These are phyloP conservation scores for Pistacia vera DNA, from an alignment of 345 rosid genomes.

Conservation along the genomic window DNA sequence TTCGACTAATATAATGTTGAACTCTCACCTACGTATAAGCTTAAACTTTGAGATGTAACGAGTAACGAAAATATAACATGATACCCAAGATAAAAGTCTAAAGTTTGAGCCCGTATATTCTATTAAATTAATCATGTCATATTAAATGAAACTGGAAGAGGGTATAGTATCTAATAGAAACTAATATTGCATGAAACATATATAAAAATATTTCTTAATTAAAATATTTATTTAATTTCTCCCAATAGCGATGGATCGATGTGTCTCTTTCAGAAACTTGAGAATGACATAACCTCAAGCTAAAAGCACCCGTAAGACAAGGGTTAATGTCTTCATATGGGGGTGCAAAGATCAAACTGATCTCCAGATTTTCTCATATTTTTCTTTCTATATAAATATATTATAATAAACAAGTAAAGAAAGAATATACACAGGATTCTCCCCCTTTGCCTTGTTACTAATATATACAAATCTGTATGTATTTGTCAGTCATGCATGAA, in stretches of 20 bases:
- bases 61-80: too few relatives aligned
- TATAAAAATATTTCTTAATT: too few relatives aligned
- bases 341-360: slow-evolving; percentile 40
- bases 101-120: too few relatives aligned
- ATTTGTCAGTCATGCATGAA: slow-evolving; percentile 35
- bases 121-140: too few relatives aligned
- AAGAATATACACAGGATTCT: slow-evolving; percentile 11
- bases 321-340: slow-evolving; percentile 40
- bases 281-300: slow-evolving; percentile 5
- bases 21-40: too few relatives aligned
- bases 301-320: slow-evolving; percentile 38
- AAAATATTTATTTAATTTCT: slow-evolving; percentile 13
- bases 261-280: slow-evolving; percentile 18
- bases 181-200: not conserved
- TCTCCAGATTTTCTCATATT: not conserved
- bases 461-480: not conserved
- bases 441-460: slow-evolving; percentile 1
- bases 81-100: too few relatives aligned
- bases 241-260: slow-evolving; percentile 1
- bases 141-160: too few relatives aligned
- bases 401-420: too few relatives aligned
- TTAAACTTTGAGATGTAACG: too few relatives aligned
- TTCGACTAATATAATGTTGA: too few relatives aligned
- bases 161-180: too few relatives aligned
- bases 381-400: not conserved